Base-by-base conservation (phyloP, 208 protist species). In the Trypanosoma theileri region DNA sequence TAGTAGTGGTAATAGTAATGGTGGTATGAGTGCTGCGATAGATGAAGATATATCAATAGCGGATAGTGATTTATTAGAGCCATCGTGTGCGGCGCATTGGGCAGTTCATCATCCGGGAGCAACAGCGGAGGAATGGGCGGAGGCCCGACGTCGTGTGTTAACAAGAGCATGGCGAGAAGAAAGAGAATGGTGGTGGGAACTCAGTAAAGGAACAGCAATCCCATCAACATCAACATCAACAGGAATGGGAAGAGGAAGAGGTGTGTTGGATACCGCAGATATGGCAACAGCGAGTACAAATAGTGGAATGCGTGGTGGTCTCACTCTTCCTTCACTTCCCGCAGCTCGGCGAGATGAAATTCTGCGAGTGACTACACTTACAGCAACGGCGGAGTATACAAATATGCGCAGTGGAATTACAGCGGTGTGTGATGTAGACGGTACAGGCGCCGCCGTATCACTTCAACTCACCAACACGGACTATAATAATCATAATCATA, bases 111-210 rank as follows among this genome's bases (percentile, higher is more conserved):
- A 93, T 74, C 88, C 91, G 0, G 87, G 86, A 16, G 87, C 88
- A 8, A 88, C 56, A 8, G 82, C 73, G n/a, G 76, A 73, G 44
- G 91, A 96, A 82, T 96, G 91, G 91, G 84, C 86, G 22, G 59
- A 63, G 26, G 84, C 69, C 31, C 87, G 91, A 35, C 81, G 88
- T 14, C 40, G 50, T 42, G 88, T 89, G 31, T 77, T 96, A n/a
- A 48, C 76, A 44, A 61, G 59, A 31, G 88, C 91, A 9, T 81
- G 91, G 70, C 45, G 54, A 16, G 60, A 75, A 35, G 86, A 94
- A 63, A 84, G 88, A 11, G 88, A 93, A 65, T 96, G 91, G 88
- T 96, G 87, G 88, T 91, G 44, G 28, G 28, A 35, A 8, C 28
- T 35, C 28, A 35, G 6, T 35, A 35, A 35, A 35, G 28, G 28